Base-by-base conservation (phyloP, 768 basidiomycete genomes). In the Pulveroboletus sp. region DNA sequence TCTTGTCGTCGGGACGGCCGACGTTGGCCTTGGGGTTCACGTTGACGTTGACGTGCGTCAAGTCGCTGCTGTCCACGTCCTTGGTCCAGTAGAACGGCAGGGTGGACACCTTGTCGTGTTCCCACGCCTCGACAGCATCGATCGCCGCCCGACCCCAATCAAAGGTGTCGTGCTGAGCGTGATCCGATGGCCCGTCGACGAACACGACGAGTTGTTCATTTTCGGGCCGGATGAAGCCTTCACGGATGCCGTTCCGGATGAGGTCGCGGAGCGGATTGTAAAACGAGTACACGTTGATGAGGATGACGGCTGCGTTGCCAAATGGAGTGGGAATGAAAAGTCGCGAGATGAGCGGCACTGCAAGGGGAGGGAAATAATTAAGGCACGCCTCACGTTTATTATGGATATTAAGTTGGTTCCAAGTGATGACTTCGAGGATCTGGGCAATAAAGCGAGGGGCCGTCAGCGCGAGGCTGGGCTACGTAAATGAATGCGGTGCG, bases 351-450 rank as follows among this genome's bases (percentile, higher is more conserved):
- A 56, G 43, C 17, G 8, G n/a, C 17, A 27, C 14, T 5, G 19
- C 2, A 17, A 11, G 5, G 17, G 8, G 23, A 3, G 20, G 6
- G n/a, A n/a, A n/a, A n/a, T n/a, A n/a, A 47, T 55, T 24, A 42
- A 56, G 54, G 56, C 1, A 48, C 56, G 41, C 0, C 80, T 54
- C 63, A 89, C 89, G 89, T 71, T 92, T 92, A 47, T 79, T 76
- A 63, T 93, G 89, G 36, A 94, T 86, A 17, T 87, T 86, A 6
- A 96, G 67, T 62, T 97, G 95, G 17, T 89, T 89, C 95, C 95
- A 99, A 0, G 94, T 96, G 13, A 85, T 80, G 54, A 90, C 93
- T 68, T 98, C 95, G 24, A 96, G 68, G n/a, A 91, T 70, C 87
- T 91, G 55, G 5, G 8, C 41, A 52, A 40, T 48, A 8, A 11